These are phyloP conservation scores for Coniochaeta pulveracea DNA, from an alignment of 2,329 filamentous ascomycete genomes.

Conservation along the genomic window DNA sequence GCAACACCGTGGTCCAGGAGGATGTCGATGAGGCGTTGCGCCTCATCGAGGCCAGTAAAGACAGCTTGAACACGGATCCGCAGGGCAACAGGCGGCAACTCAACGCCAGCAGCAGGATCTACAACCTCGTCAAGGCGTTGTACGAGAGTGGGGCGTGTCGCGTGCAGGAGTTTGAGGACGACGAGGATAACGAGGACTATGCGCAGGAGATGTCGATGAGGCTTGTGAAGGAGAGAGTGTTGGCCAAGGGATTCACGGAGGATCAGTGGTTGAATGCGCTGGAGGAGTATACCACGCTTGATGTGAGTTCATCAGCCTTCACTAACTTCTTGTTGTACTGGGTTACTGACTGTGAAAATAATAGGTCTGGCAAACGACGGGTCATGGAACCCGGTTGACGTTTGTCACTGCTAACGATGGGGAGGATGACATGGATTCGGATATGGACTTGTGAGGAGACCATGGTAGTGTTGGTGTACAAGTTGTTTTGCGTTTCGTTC, in stretches of 20 bases:
- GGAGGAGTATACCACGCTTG: slow-evolving; percentile 77
- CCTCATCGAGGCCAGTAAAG: slow-evolving; percentile 86
- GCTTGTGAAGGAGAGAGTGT: slow-evolving; percentile 79
- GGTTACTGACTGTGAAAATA: slow-evolving; percentile 17
- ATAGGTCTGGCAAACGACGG: slow-evolving; percentile 72
- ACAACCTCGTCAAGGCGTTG: slow-evolving; percentile 83
- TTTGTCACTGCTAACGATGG: slow-evolving; percentile 54
- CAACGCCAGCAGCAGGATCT: slow-evolving; percentile 82
- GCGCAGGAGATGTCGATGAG: slow-evolving; percentile 70
- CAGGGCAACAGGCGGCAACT: slow-evolving; percentile 50
- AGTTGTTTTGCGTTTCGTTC: no score
- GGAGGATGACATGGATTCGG: slow-evolving; percentile 12
- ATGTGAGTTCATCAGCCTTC: slow-evolving; percentile 57
- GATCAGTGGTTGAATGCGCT: slow-evolving; percentile 82
- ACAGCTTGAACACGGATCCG: slow-evolving; percentile 68
- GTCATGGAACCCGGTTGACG: slow-evolving; percentile 57
- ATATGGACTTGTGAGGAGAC: slow-evolving; percentile 1
- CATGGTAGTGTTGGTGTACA: no score
- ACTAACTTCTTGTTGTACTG: background rate
- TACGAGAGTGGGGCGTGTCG: slow-evolving; percentile 79
- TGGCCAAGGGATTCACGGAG: slow-evolving; percentile 93
- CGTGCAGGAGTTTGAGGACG: slow-evolving; percentile 51
- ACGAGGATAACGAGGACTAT: slow-evolving; percentile 37
- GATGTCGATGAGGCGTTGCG: slow-evolving; percentile 93
- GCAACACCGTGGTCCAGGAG: slow-evolving; percentile 71